Evolutionary conservation across 768 basidiomycete genomes (phyloP).

Genomic region (Fomitopsis serialis): DNA sequence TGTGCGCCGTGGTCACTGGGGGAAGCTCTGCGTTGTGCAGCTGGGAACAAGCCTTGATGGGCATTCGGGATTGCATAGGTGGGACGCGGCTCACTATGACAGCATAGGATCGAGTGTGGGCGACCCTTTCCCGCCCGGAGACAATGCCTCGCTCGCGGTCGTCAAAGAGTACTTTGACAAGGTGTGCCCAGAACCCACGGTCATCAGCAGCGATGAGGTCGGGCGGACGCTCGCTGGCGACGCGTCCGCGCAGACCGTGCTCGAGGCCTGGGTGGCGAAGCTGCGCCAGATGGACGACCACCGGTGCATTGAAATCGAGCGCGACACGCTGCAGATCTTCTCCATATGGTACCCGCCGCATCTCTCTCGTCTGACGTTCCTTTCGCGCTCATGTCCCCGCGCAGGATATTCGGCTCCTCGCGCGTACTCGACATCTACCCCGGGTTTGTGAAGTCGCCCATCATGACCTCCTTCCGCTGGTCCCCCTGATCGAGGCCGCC

Average conservation of each 20-base stretch:
- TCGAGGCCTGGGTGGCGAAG: conserved; percentile 34
- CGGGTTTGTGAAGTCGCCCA: conserved; percentile 39
- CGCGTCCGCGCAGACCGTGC: conserved; percentile 25
- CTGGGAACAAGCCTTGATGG: neutral
- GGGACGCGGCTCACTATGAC: conserved; percentile 1
- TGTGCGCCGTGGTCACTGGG: too few relatives aligned
- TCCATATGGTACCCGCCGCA: conserved; percentile 9
- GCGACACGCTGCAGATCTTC: conserved; percentile 12
- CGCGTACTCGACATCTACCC: conserved; percentile 31
- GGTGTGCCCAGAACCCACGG: conserved; percentile 33
- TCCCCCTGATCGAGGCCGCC: conserved; percentile 46
- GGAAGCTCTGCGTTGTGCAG: too few relatives aligned
- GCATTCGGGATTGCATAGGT: conserved; percentile 1
- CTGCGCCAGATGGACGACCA: conserved; percentile 29
- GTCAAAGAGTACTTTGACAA: conserved; percentile 31
- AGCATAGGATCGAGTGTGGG: conserved; percentile 36
- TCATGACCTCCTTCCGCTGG: conserved; percentile 46
- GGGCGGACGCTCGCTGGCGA: conserved; percentile 25
- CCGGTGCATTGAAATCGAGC: conserved; percentile 24
- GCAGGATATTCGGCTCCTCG: conserved; percentile 17
- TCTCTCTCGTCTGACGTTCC: neutral
- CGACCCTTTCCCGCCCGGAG: conserved; percentile 30
- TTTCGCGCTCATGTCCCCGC: neutral
- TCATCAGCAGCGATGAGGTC: conserved; percentile 21
- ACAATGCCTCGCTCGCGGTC: conserved; percentile 31